Evolutionary conservation across 306 rosid species (phyloP).

Genomic region (Inga leiocalycina): DNA sequence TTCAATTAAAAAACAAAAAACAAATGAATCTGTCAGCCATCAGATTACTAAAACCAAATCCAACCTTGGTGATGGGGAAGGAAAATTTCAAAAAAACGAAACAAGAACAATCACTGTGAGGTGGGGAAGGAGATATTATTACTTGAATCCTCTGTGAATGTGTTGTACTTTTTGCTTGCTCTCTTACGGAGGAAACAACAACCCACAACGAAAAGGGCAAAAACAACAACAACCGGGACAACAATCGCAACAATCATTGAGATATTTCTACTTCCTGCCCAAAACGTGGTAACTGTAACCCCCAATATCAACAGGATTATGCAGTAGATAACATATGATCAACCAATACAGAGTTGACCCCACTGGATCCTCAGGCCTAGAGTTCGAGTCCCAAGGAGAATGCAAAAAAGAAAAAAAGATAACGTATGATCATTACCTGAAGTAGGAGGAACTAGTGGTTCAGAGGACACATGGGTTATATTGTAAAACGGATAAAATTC

Average conservation of each 20-base stretch:
- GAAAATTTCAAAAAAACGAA: no score
- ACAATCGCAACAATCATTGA: constrained; percentile 35
- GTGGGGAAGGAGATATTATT: constrained; percentile 15
- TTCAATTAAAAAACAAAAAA: neutral
- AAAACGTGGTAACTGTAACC: neutral
- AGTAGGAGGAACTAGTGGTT: constrained; percentile 5
- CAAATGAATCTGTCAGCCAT: neutral
- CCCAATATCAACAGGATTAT: neutral
- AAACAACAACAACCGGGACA: constrained; percentile 37
- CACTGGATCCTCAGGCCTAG: no score
- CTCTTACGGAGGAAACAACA: constrained; percentile 43
- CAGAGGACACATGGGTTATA: neutral
- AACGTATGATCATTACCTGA: constrained; percentile 27
- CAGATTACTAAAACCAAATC: neutral
- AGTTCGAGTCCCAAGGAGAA: no score
- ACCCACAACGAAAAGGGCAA: constrained; percentile 37
- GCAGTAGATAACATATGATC: no score
- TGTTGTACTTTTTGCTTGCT: constrained; percentile 30
- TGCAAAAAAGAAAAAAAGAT: neutral
- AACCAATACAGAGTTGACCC: no score
- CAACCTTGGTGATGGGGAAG: no score
- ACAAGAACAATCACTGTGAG: neutral
- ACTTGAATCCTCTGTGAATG: constrained; percentile 37
- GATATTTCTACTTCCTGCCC: constrained; percentile 39
- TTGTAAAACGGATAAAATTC: constrained; percentile 46